Base-by-base conservation (phyloP, 2,329 filamentous ascomycete species). In the Onygena corvina region DNA sequence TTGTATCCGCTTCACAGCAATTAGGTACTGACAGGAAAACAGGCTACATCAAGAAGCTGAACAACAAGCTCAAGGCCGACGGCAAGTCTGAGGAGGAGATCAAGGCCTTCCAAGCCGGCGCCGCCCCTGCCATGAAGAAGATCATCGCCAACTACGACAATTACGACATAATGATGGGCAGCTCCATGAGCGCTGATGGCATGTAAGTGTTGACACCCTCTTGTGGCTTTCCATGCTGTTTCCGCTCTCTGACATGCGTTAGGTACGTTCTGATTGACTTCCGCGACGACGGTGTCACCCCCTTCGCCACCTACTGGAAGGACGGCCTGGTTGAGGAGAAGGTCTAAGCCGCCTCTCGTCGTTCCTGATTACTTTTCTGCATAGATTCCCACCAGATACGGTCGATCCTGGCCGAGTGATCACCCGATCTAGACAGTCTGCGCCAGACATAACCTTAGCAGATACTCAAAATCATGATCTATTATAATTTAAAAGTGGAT, bases 221-320 rank as follows among this genome's bases (percentile, higher is more conserved):
- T 34, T 6, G 5, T 38, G 18, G 8, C 51, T 35, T 52, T 46
- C 16, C 16, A 7, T 18, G 21, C 29, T 40, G 20, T 49, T 34
- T 21, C 29, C 16, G 31, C 4, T 18, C 25, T 12, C 8, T 11
- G 8, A 11, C 6, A n/a, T 7, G 30, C 50, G 46, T 21, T 56
- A 89, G 85, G 81, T 76, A 94, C 61, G 76, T 89, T 58, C 85
- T 95, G 59, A 84, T 95, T 67, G 93, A 95, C 79, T 98, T 94
- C 80, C 90, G 92, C 62, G 89, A 94, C 69, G 92, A 96, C 62
- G 92, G 92, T 69, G 70, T 83, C 59, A 96, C 90, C 50, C 92
- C 92, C 53, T 98, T 78, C 67, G 76, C 94, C 62, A 84, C 80
- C 59, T 73, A 93, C 74, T 96, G 89, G 90, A 95, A 96, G 81